phyloP scores from a whole-genome alignment of 148 eudicot species.

The Spergularia bocconei region DNA sequence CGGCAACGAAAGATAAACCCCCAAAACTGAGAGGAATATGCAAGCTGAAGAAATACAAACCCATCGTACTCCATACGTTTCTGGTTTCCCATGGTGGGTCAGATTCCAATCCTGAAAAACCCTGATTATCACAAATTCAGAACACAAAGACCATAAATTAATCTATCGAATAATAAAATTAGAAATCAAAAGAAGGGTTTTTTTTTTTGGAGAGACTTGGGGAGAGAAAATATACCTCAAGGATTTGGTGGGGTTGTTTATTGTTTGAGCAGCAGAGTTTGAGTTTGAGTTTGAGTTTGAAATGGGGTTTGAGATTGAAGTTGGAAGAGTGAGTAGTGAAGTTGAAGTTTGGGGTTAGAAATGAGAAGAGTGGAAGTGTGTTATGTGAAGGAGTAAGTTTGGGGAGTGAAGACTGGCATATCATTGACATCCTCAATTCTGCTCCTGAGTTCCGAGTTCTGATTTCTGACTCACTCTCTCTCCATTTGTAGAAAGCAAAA shows the following conservation, averaged over 20 bases:
- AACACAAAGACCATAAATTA: background rate
- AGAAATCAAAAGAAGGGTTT: background rate
- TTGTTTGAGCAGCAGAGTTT: constrained; percentile 22
- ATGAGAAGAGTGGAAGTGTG: background rate
- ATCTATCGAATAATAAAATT: background rate
- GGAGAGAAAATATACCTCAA: constrained; percentile 5
- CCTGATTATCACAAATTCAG: constrained; percentile 30
- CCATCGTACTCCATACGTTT: constrained; percentile 65
- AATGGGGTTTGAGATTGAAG: background rate
- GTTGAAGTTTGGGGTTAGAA: background rate
- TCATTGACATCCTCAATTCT: background rate
- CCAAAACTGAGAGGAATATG: constrained; percentile 91
- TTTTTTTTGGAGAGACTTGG: background rate
- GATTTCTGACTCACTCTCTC: too few relatives aligned
- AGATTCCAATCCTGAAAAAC: constrained; percentile 55
- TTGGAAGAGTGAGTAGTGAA: background rate
- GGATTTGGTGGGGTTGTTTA: constrained; percentile 12
- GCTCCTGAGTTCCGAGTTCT: too few relatives aligned
- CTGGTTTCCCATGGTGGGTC: constrained; percentile 64
- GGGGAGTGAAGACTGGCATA: constrained; percentile 1
- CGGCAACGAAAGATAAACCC: constrained; percentile 60
- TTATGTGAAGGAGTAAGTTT: background rate
- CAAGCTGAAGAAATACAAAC: constrained; percentile 71
- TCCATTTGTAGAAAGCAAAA: too few relatives aligned
- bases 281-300: constrained; percentile 13